These are phyloP conservation scores for Sarocladiaceae sp. DNA, from an alignment of 2,329 filamentous ascomycete species.

Conservation along the genomic window DNA sequence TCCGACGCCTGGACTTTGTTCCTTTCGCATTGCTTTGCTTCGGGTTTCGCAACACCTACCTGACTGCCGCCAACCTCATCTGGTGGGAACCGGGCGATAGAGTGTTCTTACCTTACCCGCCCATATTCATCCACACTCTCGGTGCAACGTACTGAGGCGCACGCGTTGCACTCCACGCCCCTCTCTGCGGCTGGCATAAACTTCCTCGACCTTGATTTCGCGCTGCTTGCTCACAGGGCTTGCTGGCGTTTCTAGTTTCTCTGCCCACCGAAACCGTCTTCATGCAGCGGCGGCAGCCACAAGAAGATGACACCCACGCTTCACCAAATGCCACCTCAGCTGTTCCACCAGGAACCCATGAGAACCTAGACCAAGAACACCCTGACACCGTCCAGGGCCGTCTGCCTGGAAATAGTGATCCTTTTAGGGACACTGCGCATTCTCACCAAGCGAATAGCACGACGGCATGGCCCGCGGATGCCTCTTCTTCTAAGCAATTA, in stretches of 20 bases:
- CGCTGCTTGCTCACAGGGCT: conserved; percentile 3
- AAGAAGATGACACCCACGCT: conserved; percentile 5
- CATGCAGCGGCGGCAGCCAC: conserved; percentile 8
- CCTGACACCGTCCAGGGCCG: not conserved
- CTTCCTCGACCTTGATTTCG: not conserved
- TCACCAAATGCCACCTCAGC: not conserved
- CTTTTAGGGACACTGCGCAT: not conserved
- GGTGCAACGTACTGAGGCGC: not conserved
- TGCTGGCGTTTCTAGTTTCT: not conserved
- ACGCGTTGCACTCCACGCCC: not conserved
- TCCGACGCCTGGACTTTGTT: no score
- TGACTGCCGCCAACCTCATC: not conserved
- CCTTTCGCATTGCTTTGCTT: no score
- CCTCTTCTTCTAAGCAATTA: not conserved
- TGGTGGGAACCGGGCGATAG: not conserved
- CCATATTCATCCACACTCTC: not conserved
- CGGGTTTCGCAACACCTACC: no score
- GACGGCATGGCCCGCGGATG: not conserved
- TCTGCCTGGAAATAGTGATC: not conserved
- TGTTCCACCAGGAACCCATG: not conserved
- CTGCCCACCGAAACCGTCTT: conserved; percentile 1
- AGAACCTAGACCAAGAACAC: not conserved
- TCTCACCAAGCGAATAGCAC: not conserved
- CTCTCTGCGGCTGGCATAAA: not conserved
- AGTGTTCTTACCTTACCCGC: not conserved